Evolutionary conservation across 2,329 filamentous ascomycete genomes (phyloP).

Genomic region (Penicillium paneum): DNA sequence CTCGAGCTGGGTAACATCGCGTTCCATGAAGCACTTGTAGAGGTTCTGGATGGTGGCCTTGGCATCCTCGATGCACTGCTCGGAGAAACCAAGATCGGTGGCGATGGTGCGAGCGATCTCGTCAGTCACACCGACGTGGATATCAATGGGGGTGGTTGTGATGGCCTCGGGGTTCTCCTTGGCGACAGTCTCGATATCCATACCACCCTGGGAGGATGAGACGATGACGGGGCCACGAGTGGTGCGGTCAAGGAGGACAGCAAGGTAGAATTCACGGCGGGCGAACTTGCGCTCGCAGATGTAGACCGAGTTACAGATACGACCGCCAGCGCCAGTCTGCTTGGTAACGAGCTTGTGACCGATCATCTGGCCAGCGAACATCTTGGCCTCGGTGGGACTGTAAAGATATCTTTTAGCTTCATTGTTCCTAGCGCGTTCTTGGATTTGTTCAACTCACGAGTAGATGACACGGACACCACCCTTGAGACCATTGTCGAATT

Average conservation of each 20-base stretch:
- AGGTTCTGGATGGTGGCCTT: conserved; percentile 97
- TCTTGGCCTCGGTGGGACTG: conserved; percentile 82
- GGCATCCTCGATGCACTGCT: conserved; percentile 94
- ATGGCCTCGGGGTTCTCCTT: conserved; percentile 98
- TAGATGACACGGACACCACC: conserved; percentile 98
- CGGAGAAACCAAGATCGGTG: conserved; percentile 90
- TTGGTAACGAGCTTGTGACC: conserved; percentile 99
- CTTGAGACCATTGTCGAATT: conserved; percentile 98
- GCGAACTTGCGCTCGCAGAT: conserved; percentile 99
- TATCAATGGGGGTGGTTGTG: conserved; percentile 88
- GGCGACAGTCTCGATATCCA: conserved; percentile 98
- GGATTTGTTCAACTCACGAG: conserved; percentile 57
- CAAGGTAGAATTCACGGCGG: conserved; percentile 97
- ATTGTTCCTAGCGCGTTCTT: neutral
- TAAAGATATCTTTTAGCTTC: conserved; percentile 13
- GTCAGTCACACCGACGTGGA: conserved; percentile 92
- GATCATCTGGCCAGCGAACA: conserved; percentile 99
- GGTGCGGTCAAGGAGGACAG: conserved; percentile 94
- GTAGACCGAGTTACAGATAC: conserved; percentile 95
- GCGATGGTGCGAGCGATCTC: conserved; percentile 89
- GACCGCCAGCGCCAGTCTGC: conserved; percentile 91
- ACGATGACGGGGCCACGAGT: conserved; percentile 93
- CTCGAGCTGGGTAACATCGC: conserved; percentile 98
- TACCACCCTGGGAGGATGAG: conserved; percentile 95
- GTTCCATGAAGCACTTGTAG: conserved; percentile 98